phyloP scores from a whole-genome alignment of 805 yeast species.

The Ogataea thermomethanolica region DNA sequence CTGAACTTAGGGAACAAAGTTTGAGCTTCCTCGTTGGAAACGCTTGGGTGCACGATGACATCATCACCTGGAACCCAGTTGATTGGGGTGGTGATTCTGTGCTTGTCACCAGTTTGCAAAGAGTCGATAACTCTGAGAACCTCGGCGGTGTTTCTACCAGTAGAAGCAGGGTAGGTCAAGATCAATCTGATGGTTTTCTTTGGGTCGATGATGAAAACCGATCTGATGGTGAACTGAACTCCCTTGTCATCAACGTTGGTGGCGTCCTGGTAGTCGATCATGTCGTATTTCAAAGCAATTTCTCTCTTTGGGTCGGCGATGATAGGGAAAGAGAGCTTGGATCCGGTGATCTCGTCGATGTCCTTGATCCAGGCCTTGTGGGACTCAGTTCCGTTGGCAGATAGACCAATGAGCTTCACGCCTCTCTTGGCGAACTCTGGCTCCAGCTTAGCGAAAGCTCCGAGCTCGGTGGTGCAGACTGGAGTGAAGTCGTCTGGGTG shows the following conservation, averaged over 20 bases:
- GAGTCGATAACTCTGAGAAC: conserved; percentile 68
- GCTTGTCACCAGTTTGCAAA: conserved; percentile 57
- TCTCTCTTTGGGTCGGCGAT: conserved; percentile 63
- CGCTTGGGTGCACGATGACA: conserved; percentile 67
- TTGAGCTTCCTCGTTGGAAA: conserved; percentile 57
- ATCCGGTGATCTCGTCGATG: conserved; percentile 64
- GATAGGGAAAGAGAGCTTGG: conserved; percentile 58
- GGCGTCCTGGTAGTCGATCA: conserved; percentile 70
- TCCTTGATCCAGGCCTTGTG: conserved; percentile 70
- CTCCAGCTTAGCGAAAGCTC: conserved; percentile 69
- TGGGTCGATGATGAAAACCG: conserved; percentile 71
- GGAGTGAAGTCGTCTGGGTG: conserved; percentile 82
- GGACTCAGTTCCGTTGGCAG: conserved; percentile 59
- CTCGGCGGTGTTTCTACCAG: conserved; percentile 76
- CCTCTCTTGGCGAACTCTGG: conserved; percentile 65
- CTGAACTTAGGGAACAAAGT: conserved; percentile 59
- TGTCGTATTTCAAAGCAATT: conserved; percentile 60
- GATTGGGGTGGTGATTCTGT: conserved; percentile 63
- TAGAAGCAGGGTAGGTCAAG: conserved; percentile 68
- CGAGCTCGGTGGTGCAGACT: conserved; percentile 75
- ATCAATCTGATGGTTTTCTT: conserved; percentile 57
- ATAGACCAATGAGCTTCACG: conserved; percentile 64
- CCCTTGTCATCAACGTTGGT: conserved; percentile 63
- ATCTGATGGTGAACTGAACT: conserved; percentile 63
- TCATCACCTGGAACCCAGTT: conserved; percentile 73